Base-by-base conservation (phyloP, 805 yeast species). In the Clavispora fructus region DNA sequence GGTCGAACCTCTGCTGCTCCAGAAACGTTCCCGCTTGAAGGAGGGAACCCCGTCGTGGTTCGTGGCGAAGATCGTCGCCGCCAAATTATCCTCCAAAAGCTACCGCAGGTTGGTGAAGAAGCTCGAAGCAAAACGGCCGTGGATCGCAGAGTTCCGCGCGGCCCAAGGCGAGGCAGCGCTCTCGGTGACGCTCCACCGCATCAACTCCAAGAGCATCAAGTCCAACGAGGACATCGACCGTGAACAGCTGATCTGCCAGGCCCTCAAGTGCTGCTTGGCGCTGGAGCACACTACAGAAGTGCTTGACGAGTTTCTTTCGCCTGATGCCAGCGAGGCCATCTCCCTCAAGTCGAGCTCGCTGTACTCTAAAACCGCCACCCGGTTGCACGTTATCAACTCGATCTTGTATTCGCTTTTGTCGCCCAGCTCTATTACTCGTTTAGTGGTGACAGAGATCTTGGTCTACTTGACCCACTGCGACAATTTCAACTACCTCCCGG, bases 121-220 rank as follows among this genome's bases (percentile, higher is more conserved):
- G 47, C 53, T 72, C 23, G 48, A 61, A 9, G 37, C 46, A n/a
- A 63, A 60, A 40, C 40, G 47, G 10, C 43, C 44, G 13, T 71
- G 75, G 74, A 55, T 63, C 4, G 56, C 53, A 35, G 53, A 49
- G 5, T 71, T 72, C 50, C 55, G 59, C n/a, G 62, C 60, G n/a
- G 66, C 68, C 1, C 75, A 71, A 52, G 77, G 76, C 16, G 75
- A 71, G 46, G 62, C 71, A 4, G 75, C 75, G 0, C 59, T 71
- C 11, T 62, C 73, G 0, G 74, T 68, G 6, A 60, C 67, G 12
- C 60, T 72, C 23, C 56, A 67, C 3, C 57, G 73, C 35, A 61
- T 71, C 32, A 72, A 69, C 52, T 67, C 63, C 47, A 68, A 70
- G 49, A 67, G 71, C 46, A 70, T 71, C 49, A 72, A 72, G 51